phyloP scores from a whole-genome alignment of 164 flowering plant species.

The Chloranthus sessilifolius region DNA sequence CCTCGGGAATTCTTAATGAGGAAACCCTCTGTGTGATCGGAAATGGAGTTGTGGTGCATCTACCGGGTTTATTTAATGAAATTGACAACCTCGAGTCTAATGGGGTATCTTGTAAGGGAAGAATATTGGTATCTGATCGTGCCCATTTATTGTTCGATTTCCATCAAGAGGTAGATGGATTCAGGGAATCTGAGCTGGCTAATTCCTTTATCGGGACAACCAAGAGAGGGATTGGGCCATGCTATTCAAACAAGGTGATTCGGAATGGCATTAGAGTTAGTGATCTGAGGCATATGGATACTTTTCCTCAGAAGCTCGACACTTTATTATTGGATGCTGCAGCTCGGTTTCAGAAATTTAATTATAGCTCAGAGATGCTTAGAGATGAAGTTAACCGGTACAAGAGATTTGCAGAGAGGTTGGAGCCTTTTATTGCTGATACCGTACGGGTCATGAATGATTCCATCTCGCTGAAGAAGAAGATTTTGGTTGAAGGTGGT shows the following conservation, averaged over 20 bases:
- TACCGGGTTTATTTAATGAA: slow-evolving; percentile 82
- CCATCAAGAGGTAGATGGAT: slow-evolving; percentile 86
- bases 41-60: slow-evolving; percentile 94
- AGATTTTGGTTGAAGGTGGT: slow-evolving; percentile 95
- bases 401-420: slow-evolving; percentile 77
- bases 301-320: slow-evolving; percentile 87
- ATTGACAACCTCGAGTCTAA: slow-evolving; percentile 82
- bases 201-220: slow-evolving; percentile 95
- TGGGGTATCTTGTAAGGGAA: slow-evolving; percentile 79
- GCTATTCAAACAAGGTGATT: slow-evolving; percentile 82
- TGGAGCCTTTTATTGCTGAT: slow-evolving; percentile 87
- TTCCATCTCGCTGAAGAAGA: slow-evolving; percentile 63
- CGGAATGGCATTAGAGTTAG: slow-evolving; percentile 89
- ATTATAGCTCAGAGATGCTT: slow-evolving; percentile 58
- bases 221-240: slow-evolving; percentile 91
- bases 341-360: slow-evolving; percentile 62
- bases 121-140: slow-evolving; percentile 91
- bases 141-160: slow-evolving; percentile 91
- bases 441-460: slow-evolving; percentile 82
- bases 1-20: slow-evolving; percentile 94
- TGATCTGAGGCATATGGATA: slow-evolving; percentile 95
- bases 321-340: slow-evolving; percentile 79
- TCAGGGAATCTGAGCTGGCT: slow-evolving; percentile 85
- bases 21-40: slow-evolving; percentile 89
- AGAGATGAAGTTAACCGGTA: slow-evolving; percentile 79